A percentile compares a stretch with the other conserved stretches of the same genome.
Evolutionary conservation across 345 rosid genomes (phyloP).

Genomic region (Moringa oleifera): DNA sequence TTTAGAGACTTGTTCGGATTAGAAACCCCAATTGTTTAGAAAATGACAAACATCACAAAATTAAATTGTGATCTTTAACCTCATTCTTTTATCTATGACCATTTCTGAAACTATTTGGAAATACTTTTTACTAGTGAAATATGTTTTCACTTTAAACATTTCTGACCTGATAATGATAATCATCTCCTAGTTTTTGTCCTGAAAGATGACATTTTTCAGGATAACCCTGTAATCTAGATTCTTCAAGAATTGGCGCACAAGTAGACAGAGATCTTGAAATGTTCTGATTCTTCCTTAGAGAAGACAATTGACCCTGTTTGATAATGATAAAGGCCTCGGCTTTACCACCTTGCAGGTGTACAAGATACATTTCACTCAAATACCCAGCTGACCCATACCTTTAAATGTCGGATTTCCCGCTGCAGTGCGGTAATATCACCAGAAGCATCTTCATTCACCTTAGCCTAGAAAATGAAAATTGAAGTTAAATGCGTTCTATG

Average conservation of each 20-base stretch:
- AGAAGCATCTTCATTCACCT: constrained; percentile 92
- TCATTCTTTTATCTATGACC: constrained; percentile 24
- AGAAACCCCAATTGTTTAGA: constrained; percentile 14
- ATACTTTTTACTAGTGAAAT: not conserved
- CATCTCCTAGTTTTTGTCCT: constrained; percentile 25
- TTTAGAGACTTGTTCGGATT: constrained; percentile 10
- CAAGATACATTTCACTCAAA: not conserved
- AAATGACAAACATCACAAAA: constrained; percentile 13
- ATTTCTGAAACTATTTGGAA: constrained; percentile 19
- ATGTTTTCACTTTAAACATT: constrained; percentile 41
- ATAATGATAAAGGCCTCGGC: constrained; percentile 16
- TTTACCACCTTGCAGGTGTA: constrained; percentile 15
- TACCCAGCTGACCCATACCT: constrained; percentile 35
- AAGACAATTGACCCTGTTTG: constrained; percentile 69
- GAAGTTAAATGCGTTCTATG: constrained; percentile 12
- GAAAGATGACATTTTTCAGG: constrained; percentile 23
- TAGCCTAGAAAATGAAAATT: constrained; percentile 49
- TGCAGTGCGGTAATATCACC: constrained; percentile 81
- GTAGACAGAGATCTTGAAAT: constrained; percentile 29
- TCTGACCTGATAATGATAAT: constrained; percentile 23
- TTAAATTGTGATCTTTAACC: constrained; percentile 27
- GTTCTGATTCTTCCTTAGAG: constrained; percentile 47
- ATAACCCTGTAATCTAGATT: constrained; percentile 22
- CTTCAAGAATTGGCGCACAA: constrained; percentile 32
- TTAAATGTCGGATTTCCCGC: constrained; percentile 70